Base-by-base conservation (phyloP, 106 monocot species). In the Iris macrosiphon region DNA sequence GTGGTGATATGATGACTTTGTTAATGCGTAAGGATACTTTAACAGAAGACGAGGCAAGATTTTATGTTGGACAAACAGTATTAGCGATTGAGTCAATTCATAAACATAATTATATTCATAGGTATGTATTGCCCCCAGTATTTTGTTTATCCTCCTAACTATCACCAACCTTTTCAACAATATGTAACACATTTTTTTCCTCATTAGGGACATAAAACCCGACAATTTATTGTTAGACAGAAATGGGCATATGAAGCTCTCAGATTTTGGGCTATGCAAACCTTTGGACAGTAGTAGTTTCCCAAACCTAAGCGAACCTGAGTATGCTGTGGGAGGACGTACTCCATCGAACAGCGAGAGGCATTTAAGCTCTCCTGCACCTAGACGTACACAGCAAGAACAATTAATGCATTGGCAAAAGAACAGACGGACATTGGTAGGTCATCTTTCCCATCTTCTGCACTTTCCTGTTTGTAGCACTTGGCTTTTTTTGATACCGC, bases 181-280 rank as follows among this genome's bases (percentile, higher is more conserved):
- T 44, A 23, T 44, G 20, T 6, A 39, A 43, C 0, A 58, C 35
- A 38, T 3, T 64, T 23, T 49, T 41, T 32, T 41, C 55, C 51
- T 54, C 38, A 11, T 25, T 45, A 81, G 81, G 67, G 81, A 81
- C 41, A 81, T 81, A 41, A 76, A 81, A 49, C 81, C 75, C 4
- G 81, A 81, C 40, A 81, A 81, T 64, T 59, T 81, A 11, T 59
- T 81, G 41, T 54, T 81, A 28, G 81, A 81, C 20, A 47, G 55
- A 60, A 49, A 72, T 64, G 81, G 76, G 33, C 81, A 81, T 60
- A 72, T 81, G 76, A 81, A 81, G 40, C 68, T 81, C 21, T 81
- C 72, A 49, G 81, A 76, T 72, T 76, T 81, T 76, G 81, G 81
- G 29, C 38, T 81, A 17, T 76, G 76, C 67, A 76, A 81, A 37